Evolutionary conservation across 345 rosid species (phyloP).

Genomic region (Salix viminalis): DNA sequence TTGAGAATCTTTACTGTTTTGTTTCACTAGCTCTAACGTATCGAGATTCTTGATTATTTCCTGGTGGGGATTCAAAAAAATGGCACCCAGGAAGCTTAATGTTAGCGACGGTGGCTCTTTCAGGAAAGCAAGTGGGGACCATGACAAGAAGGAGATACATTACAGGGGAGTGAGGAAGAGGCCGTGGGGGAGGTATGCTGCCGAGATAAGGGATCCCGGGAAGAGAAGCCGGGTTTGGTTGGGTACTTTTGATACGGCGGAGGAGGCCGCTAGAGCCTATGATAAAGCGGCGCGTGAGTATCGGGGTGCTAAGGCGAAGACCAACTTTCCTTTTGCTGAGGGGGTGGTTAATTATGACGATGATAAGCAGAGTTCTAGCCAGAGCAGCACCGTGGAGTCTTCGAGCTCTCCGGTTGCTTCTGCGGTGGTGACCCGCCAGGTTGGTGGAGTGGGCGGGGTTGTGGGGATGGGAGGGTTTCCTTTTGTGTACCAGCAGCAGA

Average conservation of each 20-base stretch:
- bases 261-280: constrained; percentile 65
- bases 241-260: constrained; percentile 69
- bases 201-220: constrained; percentile 69
- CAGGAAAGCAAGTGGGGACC: background rate
- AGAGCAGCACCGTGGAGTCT: constrained; percentile 44
- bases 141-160: constrained; percentile 31
- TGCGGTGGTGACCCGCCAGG: constrained; percentile 15
- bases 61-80: background rate
- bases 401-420: constrained; percentile 20
- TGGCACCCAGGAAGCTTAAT: constrained; percentile 35
- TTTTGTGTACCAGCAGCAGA: constrained; percentile 31
- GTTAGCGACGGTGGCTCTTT: background rate
- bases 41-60: background rate
- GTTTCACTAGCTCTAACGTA: too few species aligned
- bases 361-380: constrained; percentile 29
- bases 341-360: background rate
- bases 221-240: constrained; percentile 71
- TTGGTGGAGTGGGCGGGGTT: background rate
- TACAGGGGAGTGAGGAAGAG: constrained; percentile 64
- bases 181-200: constrained; percentile 80
- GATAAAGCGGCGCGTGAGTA: constrained; percentile 59
- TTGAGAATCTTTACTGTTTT: too few species aligned
- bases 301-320: constrained; percentile 64
- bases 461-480: constrained; percentile 38
- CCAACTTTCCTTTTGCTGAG: constrained; percentile 50